These are phyloP conservation scores for Mucuna pruriens DNA, from an alignment of 306 rosid species.

Conservation along the genomic window DNA sequence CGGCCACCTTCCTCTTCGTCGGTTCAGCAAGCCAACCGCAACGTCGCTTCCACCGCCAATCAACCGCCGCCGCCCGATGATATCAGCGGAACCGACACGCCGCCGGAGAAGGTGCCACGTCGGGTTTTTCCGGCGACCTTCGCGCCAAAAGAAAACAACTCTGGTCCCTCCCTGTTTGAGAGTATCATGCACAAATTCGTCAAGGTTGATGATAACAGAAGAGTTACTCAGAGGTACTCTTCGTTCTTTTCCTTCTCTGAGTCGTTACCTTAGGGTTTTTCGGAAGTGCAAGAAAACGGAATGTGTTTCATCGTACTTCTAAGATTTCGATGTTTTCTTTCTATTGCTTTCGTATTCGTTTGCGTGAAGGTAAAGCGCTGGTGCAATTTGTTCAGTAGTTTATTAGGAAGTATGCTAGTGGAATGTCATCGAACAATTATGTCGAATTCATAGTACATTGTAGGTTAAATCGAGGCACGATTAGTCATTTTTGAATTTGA, in stretches of 20 bases:
- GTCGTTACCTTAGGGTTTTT: constrained; percentile 37
- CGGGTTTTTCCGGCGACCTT: constrained; percentile 56
- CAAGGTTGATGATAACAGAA: constrained; percentile 54
- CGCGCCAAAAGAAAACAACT: constrained; percentile 33
- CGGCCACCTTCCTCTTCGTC: constrained; percentile 36
- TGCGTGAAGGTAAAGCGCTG: neutral
- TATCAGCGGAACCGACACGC: constrained; percentile 86
- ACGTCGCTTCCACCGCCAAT: constrained; percentile 11
- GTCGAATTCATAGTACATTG: neutral
- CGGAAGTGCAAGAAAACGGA: neutral
- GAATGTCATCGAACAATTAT: neutral
- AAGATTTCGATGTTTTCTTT: neutral
- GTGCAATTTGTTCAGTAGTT: neutral
- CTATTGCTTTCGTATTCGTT: neutral
- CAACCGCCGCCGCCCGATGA: constrained; percentile 52
- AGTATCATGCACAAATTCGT: constrained; percentile 86
- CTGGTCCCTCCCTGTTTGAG: constrained; percentile 62
- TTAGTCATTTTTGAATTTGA: constrained; percentile 23
- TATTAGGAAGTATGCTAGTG: neutral
- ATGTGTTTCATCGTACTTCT: neutral
- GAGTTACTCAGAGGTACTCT: constrained; percentile 53
- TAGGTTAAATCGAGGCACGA: constrained; percentile 16
- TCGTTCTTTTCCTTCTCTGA: neutral
- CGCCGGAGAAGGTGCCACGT: constrained; percentile 95
- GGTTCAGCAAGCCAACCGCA: constrained; percentile 30